Conservation (phyloP, 352 stramenopile species). For the Globisporangium cederbergense region DNA sequence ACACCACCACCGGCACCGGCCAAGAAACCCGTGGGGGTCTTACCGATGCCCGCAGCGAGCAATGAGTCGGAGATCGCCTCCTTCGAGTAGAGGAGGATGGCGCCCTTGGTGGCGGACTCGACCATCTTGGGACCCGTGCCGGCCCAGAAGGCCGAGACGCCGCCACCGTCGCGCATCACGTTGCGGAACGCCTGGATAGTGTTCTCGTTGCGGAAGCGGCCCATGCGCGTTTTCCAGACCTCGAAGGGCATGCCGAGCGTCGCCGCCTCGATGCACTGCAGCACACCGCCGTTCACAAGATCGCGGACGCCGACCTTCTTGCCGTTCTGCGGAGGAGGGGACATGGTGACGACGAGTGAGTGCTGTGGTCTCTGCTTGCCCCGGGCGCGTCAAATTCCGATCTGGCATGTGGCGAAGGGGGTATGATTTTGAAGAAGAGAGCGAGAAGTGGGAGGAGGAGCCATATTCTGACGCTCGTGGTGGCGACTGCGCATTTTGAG, state of each 20-base stretch:
- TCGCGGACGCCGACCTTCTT: constrained; percentile 83
- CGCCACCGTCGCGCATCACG: constrained; percentile 83
- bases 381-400: constrained; percentile 12
- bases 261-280: constrained; percentile 87
- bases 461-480: not conserved
- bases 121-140: constrained; percentile 91
- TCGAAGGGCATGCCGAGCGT: constrained; percentile 91
- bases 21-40: constrained; percentile 72
- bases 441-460: not conserved
- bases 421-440: not conserved
- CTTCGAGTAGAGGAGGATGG: constrained; percentile 89
- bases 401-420: constrained; percentile 4
- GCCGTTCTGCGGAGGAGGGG: constrained; percentile 48
- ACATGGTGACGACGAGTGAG: constrained; percentile 33
- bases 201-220: constrained; percentile 78
- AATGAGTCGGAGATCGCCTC: constrained; percentile 85
- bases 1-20: constrained; percentile 82
- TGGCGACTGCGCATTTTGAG: constrained; percentile 5
- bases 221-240: constrained; percentile 93
- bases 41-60: constrained; percentile 57
- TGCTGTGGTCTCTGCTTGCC: not conserved
- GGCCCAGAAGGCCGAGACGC: constrained; percentile 83
- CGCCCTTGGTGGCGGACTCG: constrained; percentile 87
- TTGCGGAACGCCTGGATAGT: constrained; percentile 85
- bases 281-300: constrained; percentile 74